phyloP scores from a whole-genome alignment of 768 basidiomycete genomes.

The Dendrothele bispora region DNA sequence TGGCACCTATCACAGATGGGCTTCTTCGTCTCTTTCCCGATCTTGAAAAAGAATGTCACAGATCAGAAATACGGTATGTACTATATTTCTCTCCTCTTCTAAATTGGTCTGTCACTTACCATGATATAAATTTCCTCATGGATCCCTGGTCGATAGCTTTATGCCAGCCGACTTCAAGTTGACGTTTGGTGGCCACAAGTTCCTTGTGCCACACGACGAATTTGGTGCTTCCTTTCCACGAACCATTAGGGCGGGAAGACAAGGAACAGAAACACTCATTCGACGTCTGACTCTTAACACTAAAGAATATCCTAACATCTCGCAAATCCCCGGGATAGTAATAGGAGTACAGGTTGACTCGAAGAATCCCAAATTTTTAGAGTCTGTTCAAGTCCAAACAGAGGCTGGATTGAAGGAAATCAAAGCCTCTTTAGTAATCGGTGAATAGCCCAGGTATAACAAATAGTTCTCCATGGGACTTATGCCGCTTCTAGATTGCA shows the following conservation, averaged over 20 bases:
- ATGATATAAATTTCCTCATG: too few species aligned
- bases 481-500: too few species aligned
- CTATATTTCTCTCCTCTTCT: neutral
- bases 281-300: neutral
- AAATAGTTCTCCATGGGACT: too few species aligned
- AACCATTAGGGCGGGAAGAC: neutral
- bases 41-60: constrained; percentile 17
- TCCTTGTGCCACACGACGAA: constrained; percentile 11
- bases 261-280: neutral
- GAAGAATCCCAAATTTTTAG: constrained; percentile 10
- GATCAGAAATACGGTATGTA: constrained; percentile 12
- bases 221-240: constrained; percentile 1
- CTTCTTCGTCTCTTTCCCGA: constrained; percentile 12
- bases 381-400: too few species aligned
- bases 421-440: too few species aligned
- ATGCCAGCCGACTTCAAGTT: constrained; percentile 16
- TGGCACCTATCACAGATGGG: neutral
- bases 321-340: constrained; percentile 18
- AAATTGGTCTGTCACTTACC: too few species aligned
- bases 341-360: constrained; percentile 20
- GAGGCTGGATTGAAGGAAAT: too few species aligned
- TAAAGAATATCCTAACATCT: neutral
- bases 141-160: constrained; percentile 9
- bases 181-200: constrained; percentile 10
- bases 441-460: too few species aligned